Evolutionary conservation across 106 monocot genomes (phyloP).

Genomic region (Chionographis japonica): DNA sequence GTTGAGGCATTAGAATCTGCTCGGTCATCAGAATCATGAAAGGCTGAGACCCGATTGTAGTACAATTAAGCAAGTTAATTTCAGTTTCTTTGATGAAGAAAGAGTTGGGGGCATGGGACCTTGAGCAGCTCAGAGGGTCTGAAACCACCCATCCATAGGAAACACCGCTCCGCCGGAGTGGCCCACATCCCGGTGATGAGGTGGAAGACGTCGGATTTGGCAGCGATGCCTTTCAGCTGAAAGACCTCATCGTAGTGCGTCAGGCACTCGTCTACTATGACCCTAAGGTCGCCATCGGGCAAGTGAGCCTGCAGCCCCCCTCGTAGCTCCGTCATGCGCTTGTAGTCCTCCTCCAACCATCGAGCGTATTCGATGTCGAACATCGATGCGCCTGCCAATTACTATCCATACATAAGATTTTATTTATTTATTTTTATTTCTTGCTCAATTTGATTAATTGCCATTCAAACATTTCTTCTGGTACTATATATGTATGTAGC

Average conservation of each 20-base stretch:
- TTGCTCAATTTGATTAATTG: no score
- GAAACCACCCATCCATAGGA: constrained; percentile 96
- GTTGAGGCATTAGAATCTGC: constrained; percentile 68
- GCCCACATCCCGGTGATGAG: constrained; percentile 89
- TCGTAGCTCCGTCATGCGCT: constrained; percentile 62
- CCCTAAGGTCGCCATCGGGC: constrained; percentile 52
- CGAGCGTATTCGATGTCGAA: constrained; percentile 87
- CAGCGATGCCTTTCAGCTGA: constrained; percentile 48
- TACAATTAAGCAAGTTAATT: no score
- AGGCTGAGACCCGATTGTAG: no score
- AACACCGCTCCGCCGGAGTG: constrained; percentile 83
- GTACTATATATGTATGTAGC: no score
- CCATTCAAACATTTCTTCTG: no score
- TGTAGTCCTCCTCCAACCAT: constrained; percentile 75
- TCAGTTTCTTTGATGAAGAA: no score
- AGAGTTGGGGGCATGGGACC: constrained; percentile 19
- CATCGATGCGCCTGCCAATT: constrained; percentile 38
- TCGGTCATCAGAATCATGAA: not conserved
- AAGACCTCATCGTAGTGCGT: constrained; percentile 74
- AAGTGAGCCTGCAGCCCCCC: constrained; percentile 63
- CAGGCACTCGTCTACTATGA: constrained; percentile 69
- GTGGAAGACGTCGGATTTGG: constrained; percentile 79
- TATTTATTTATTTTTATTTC: no score
- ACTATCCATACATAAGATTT: not conserved
- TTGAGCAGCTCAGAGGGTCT: constrained; percentile 88